Percentiles rank a stretch among this genome's conserved stretches.
Conservation (phyloP, 1,139 yeast genomes). For the Candida smagusa region DNA sequence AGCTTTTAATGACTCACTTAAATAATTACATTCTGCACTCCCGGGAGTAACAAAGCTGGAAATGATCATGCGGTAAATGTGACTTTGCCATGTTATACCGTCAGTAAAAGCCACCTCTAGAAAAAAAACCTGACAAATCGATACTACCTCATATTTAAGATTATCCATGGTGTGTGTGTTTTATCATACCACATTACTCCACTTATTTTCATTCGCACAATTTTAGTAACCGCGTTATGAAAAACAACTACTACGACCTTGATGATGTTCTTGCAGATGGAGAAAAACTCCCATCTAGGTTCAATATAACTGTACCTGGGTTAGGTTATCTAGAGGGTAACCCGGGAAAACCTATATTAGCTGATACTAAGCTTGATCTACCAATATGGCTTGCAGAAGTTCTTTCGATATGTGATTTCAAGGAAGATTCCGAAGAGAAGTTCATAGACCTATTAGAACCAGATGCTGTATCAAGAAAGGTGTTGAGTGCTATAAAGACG, state of each 20-base stretch:
- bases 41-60: too few relatives aligned
- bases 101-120: too few relatives aligned
- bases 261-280: conserved; percentile 82
- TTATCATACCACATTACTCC: too few relatives aligned
- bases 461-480: conserved; percentile 57
- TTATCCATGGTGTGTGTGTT: too few relatives aligned
- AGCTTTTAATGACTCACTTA: too few relatives aligned
- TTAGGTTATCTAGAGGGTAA: conserved; percentile 85
- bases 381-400: conserved; percentile 90
- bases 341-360: conserved; percentile 61
- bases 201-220: background rate
- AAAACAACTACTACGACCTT: conserved; percentile 61
- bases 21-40: too few relatives aligned
- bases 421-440: conserved; percentile 43
- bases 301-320: conserved; percentile 77
- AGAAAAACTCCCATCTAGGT: conserved; percentile 72
- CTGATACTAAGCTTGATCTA: conserved; percentile 68
- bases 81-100: too few relatives aligned
- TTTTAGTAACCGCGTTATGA: conserved; percentile 4
- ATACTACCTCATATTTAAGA: too few relatives aligned
- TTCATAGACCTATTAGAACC: conserved; percentile 71
- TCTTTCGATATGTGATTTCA: conserved; percentile 54
- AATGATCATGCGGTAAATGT: too few relatives aligned
- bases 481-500: conserved; percentile 78
- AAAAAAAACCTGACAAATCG: too few relatives aligned